Percentiles rank a stretch among this genome's conserved stretches.
phyloP scores from a whole-genome alignment of 2,329 filamentous ascomycete species.

The Pyricularia sp. region DNA sequence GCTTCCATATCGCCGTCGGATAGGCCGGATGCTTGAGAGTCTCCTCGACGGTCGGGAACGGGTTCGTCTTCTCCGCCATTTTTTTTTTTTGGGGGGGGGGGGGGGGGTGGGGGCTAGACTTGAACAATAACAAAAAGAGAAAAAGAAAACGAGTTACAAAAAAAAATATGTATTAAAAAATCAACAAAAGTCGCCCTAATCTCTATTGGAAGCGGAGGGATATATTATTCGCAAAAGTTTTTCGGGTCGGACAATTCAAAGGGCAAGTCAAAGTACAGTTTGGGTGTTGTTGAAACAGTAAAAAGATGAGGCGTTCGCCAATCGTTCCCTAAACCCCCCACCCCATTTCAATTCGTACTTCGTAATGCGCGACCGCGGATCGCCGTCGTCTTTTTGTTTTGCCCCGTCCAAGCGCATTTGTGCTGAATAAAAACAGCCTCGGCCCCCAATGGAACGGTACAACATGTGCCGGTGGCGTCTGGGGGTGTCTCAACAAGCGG shows the following conservation, averaged over 20 bases:
- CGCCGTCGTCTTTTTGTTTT: background rate
- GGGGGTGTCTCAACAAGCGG: background rate
- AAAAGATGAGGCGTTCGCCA: background rate
- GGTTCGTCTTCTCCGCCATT: background rate
- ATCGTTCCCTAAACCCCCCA: background rate
- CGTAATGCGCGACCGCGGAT: background rate
- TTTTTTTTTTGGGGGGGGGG: too few relatives aligned
- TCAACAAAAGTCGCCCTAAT: too few relatives aligned
- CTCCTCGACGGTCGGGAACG: slow-evolving; percentile 36
- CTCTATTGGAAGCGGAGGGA: too few relatives aligned
- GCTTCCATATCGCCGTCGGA: slow-evolving; percentile 55
- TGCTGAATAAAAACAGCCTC: background rate
- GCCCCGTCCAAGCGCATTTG: background rate
- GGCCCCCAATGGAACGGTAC: background rate
- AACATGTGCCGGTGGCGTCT: background rate
- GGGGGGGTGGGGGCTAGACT: background rate
- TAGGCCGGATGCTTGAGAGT: slow-evolving; percentile 58
- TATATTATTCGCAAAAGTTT: too few relatives aligned
- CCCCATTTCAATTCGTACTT: background rate
- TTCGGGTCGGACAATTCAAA: too few relatives aligned
- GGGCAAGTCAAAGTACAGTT: too few relatives aligned
- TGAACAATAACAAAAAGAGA: background rate
- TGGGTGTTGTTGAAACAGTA: background rate
- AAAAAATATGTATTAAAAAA: background rate
- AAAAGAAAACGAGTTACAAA: background rate